Percentiles rank a stretch among this genome's conserved stretches.
Evolutionary conservation across 225 moss, liverwort and hornwort species (phyloP).

Genomic region (Thuidium tamariscinum): DNA sequence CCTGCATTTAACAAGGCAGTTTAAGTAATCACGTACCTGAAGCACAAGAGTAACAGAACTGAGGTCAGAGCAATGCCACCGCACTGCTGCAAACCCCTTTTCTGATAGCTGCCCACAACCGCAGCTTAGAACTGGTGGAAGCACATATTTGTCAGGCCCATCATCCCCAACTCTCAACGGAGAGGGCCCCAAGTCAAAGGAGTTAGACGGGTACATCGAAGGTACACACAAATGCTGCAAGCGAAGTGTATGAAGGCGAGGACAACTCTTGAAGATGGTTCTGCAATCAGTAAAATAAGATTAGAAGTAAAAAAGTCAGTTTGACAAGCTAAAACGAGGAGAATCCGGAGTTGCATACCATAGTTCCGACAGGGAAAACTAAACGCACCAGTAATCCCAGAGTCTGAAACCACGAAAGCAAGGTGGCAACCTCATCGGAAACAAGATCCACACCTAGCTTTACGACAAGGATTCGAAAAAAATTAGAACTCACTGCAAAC

Average conservation of each 20-base stretch:
- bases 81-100: conserved; percentile 50
- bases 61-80: conserved; percentile 53
- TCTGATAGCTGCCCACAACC: conserved; percentile 70
- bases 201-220: conserved; percentile 32
- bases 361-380: background rate
- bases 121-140: conserved; percentile 44
- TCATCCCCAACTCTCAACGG: conserved; percentile 45
- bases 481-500: conserved; percentile 48
- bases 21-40: conserved; percentile 25
- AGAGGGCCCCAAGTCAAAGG: conserved; percentile 40
- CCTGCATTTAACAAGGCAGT: background rate
- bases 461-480: background rate
- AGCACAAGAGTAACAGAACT: conserved; percentile 68
- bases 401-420: background rate
- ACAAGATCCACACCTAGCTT: background rate
- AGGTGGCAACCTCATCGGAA: background rate
- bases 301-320: background rate
- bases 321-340: background rate
- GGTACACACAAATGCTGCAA: conserved; percentile 69
- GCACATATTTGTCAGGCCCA: conserved; percentile 33
- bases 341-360: background rate
- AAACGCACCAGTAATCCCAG: background rate
- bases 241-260: conserved; percentile 63
- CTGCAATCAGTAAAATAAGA: conserved; percentile 16
- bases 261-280: conserved; percentile 57